Evolutionary conservation across 495 filamentous ascomycete species (phyloP).

Genomic region (Neurospora sp.): DNA sequence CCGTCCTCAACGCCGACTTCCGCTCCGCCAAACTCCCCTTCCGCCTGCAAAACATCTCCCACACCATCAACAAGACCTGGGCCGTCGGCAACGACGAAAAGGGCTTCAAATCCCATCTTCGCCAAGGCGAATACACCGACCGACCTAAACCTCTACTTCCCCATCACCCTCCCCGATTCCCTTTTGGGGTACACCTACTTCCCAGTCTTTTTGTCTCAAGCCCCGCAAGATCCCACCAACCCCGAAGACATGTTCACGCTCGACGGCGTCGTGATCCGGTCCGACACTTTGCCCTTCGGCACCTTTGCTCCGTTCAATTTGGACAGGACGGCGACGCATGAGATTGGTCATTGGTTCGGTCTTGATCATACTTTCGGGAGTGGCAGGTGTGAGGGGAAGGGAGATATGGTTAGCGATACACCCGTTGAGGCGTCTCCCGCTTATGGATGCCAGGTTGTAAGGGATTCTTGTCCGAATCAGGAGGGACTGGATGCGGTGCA

Average conservation of each 20-base stretch:
- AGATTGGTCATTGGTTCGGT: slow-evolving; percentile 46
- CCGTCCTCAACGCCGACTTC: slow-evolving; percentile 1
- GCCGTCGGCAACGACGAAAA: not conserved
- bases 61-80: not conserved
- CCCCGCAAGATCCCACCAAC: not conserved
- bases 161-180: not conserved
- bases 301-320: slow-evolving; percentile 19
- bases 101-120: not conserved
- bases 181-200: slow-evolving; percentile 30
- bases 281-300: slow-evolving; percentile 1
- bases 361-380: slow-evolving; percentile 42
- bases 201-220: not conserved
- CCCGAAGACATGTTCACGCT: not conserved
- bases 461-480: not conserved
- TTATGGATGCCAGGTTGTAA: not conserved
- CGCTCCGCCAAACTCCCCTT: not conserved
- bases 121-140: not conserved
- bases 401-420: not conserved
- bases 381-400: slow-evolving; percentile 13
- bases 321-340: slow-evolving; percentile 42
- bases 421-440: not conserved
- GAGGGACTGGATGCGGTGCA: not conserved
- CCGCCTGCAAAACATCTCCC: not conserved
- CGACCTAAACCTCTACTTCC: slow-evolving; percentile 1
- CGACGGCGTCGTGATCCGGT: not conserved